Evolutionary conservation across 1,284 basidiomycete genomes (phyloP).

Genomic region (Ganoderma lucidum): DNA sequence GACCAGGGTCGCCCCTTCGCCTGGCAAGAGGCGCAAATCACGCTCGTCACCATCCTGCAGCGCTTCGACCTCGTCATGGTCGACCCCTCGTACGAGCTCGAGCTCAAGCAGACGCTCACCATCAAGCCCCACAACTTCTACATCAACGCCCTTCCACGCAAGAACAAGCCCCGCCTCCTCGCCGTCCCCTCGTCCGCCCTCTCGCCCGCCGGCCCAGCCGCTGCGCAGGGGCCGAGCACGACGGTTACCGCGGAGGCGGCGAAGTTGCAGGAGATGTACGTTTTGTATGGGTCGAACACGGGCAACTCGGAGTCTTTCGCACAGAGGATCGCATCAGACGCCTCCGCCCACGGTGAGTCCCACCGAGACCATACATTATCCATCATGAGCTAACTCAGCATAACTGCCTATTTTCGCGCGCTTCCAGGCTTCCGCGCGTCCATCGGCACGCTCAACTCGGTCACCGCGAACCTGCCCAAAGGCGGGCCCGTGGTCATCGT

Average conservation of each 20-base stretch:
- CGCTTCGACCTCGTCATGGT: conserved; percentile 54
- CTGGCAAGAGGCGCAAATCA: conserved; percentile 56
- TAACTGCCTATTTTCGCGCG: not conserved
- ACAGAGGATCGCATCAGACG: conserved; percentile 52
- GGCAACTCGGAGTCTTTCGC: conserved; percentile 60
- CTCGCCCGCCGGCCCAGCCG: not conserved
- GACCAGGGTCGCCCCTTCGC: conserved; percentile 51
- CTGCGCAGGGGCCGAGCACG: not conserved
- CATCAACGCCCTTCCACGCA: conserved; percentile 50
- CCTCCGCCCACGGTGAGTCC: conserved; percentile 46
- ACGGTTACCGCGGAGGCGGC: not conserved
- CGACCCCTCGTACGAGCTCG: conserved; percentile 52
- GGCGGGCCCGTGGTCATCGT: conserved; percentile 57
- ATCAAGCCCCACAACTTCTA: conserved; percentile 56
- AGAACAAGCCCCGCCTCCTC: conserved; percentile 27
- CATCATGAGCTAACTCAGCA: too few species aligned
- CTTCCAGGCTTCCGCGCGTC: conserved; percentile 48
- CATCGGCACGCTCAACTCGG: conserved; percentile 53
- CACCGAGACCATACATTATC: too few species aligned
- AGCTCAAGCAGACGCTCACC: conserved; percentile 55
- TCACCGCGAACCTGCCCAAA: conserved; percentile 47
- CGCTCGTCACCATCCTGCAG: conserved; percentile 51
- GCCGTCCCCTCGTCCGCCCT: conserved; percentile 17
- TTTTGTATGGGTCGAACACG: conserved; percentile 58
- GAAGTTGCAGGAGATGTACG: conserved; percentile 43